Base-by-base conservation (phyloP, 129 eudicot species). In the Artemisia annua region DNA sequence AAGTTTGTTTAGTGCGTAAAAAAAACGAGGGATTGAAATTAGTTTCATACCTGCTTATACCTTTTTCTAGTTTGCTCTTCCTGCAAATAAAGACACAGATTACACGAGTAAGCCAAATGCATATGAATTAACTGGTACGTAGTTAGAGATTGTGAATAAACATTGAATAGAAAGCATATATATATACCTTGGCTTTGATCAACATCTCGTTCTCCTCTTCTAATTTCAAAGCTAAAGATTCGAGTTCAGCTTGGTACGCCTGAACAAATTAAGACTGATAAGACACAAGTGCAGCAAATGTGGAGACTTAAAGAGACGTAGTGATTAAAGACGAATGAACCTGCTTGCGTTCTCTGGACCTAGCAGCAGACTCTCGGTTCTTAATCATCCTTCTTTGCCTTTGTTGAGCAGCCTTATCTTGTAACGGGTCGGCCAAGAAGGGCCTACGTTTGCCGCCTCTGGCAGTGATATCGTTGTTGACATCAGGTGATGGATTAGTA, bases 341-440 rank as follows among this genome's bases (percentile, higher is more conserved):
- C 83, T 89, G 96, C 66, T 93, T 93, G 16, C 98, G 86, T 80
- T 93, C 98, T 57, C 98, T 79, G 7, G 98, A 93, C 83, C 97
- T 79, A 3, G 98, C 97, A 18, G 98, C 98, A 0, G 96, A 89
- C 84, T 92, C 98, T 39, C 98, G 63, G 66, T 92, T 92, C 90
- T 93, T 93, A 70, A 89, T 93, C 98, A 93, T 93, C 86, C 98
- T 87, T 78, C 96, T 82, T 67, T 93, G 98, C 79, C 97, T 81
- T 79, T 90, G 96, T 66, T 82, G 92, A 50, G 90, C 92, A 49
- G 86, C 97, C 83, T 84, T 93, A 84, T 93, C 98, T 39, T 39
- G 46, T 77, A 87, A 61, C 0, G 90, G 85, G 74, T 92, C 32
- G 4, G 32, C 98, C 83, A 85, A 74, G 48, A 80, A 39, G 59